Percentiles rank a stretch among this genome's conserved stretches.
Conservation (phyloP, 164 flowering plant species). For the Umbilicus rupestris region DNA sequence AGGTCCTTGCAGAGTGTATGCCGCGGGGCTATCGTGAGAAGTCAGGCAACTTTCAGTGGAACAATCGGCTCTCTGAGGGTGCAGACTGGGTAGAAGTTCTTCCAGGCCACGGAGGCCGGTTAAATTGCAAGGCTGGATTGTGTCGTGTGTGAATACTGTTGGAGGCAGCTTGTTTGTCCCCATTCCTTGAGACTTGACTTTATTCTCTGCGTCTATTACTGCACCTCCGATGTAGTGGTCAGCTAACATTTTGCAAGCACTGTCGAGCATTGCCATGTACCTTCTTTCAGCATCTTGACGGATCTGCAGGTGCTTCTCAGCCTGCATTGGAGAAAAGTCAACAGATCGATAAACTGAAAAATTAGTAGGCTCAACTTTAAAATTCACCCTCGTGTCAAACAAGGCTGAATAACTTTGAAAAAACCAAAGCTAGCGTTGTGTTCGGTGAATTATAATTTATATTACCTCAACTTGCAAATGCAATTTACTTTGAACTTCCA, state of each 20-base stretch:
- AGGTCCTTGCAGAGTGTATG: neutral
- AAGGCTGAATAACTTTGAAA: too few relatives aligned
- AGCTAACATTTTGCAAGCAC: conserved; percentile 56
- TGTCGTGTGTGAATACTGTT: neutral
- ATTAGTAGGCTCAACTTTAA: too few relatives aligned
- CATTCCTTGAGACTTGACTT: neutral
- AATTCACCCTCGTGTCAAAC: too few relatives aligned
- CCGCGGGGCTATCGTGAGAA: neutral
- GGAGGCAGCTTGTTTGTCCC: neutral
- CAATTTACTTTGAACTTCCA: conserved; percentile 70
- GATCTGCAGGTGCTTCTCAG: conserved; percentile 61
- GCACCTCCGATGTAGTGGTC: conserved; percentile 35
- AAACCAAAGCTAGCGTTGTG: too few relatives aligned
- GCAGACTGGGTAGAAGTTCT: neutral
- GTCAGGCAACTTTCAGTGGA: conserved; percentile 6
- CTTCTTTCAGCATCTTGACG: conserved; percentile 53
- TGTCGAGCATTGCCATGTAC: conserved; percentile 56
- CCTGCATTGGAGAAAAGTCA: conserved; percentile 23
- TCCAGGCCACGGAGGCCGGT: neutral
- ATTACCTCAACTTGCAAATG: conserved; percentile 63
- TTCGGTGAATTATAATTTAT: neutral
- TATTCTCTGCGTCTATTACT: neutral
- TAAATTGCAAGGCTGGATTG: neutral
- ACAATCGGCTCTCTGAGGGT: neutral
- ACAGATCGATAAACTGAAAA: neutral